Evolutionary conservation across 139 green algal species (phyloP), one percentile per base, ranked within the genome.

Genomic region (Yamagishiella unicocca): DNA sequence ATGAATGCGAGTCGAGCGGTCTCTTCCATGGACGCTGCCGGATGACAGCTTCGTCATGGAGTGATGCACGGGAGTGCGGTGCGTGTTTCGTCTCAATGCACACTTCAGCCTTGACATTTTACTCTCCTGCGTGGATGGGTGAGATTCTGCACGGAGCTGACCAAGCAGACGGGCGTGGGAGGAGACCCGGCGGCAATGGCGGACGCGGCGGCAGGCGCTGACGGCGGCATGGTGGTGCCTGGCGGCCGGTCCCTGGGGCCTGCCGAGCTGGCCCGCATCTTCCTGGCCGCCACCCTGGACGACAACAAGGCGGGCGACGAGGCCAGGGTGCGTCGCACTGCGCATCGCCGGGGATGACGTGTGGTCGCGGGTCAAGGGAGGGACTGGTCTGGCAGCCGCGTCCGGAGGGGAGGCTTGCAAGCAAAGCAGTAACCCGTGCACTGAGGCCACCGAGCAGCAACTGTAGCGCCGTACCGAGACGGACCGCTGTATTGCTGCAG

Each of bases 211-310:
- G 19, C 22, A 42, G 77, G 35, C 12, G 46, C 53, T 40, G 93
- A 91, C 64, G 79, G 77, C 14, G 85, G 89, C 17, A 87, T 22
- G 64, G 66, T 74, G 31, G 66, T 74, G 29, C 66, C 66, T 29
- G 66, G 81, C n/a, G 75, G 83, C n/a, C 78, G 82, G 45, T 85
- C 87, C 74, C 92, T 91, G 87, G 87, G 89, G 1, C 1, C 37
- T 12, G 89, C 85, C 3, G 92, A 96, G 80, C 86, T 92, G 33
- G 91, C 94, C 88, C 94, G 92, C 38, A 74, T 95, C 37, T 96
- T 96, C 91, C 91, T 95, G 40, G 84, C 31, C 4, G 31, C 66
- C 33, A 29, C 55, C 21, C 21, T 89, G 24, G 81, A 88, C 62
- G 95, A 89, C 72, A 86, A 85, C 67, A n/a, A n/a, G 62, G 35